Conservation (phyloP, 202 grass and related monocot species). For the Dendrocalamus latiflorus region DNA sequence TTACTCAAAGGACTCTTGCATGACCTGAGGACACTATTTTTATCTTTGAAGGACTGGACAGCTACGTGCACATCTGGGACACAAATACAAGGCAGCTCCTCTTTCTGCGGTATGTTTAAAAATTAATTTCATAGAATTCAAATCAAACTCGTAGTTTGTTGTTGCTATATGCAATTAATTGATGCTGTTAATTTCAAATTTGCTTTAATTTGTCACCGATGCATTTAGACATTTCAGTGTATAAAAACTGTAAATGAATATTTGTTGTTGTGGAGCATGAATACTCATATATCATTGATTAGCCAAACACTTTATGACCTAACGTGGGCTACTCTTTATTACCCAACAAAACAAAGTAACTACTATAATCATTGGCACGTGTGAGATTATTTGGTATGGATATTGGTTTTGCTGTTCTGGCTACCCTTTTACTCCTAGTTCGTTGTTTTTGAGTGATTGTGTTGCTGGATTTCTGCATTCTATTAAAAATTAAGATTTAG, state of each 20-base stretch:
- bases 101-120: constrained; percentile 70
- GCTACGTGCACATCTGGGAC: constrained; percentile 86
- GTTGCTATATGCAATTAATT: constrained; percentile 5
- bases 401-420: background rate
- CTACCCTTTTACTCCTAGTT: constrained; percentile 1
- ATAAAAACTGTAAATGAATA: too few relatives aligned
- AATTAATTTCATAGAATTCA: background rate
- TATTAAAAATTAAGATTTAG: background rate
- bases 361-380: background rate
- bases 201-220: background rate
- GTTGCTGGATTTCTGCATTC: background rate
- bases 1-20: background rate
- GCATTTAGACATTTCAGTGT: too few relatives aligned
- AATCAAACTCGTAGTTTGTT: constrained; percentile 1
- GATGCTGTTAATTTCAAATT: background rate
- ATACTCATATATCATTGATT: too few relatives aligned
- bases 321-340: too few relatives aligned
- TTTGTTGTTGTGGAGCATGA: too few relatives aligned
- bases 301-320: too few relatives aligned
- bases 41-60: constrained; percentile 69
- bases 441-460: background rate
- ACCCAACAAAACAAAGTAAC: background rate
- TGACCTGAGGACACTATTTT: constrained; percentile 7
- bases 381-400: background rate
- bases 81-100: constrained; percentile 72